Evolutionary conservation across 2,329 filamentous ascomycete species (phyloP), one percentile per base, ranked within the genome.

Genomic region (Pseudophaeomoniella oleicola): DNA sequence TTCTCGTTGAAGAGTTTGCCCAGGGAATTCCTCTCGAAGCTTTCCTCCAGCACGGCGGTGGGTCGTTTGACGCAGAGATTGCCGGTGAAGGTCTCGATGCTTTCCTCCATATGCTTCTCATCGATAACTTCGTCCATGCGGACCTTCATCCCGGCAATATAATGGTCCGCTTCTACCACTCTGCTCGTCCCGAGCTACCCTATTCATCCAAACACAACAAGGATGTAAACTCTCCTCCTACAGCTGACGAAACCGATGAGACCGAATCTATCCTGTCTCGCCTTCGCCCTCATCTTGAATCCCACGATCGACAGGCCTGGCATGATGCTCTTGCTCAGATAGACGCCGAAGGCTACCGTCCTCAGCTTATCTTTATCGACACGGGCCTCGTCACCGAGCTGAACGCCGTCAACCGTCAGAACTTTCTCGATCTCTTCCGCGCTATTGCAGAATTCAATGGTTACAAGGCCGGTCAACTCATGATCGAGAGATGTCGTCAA

Each of bases 101-200:
- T 3, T 98, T 98, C 58, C 62, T 98, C 35, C 84, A 87, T 50
- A 98, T 98, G 90, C 65, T 98, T 12, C 69, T 98, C 10, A 79
- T 98, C 29, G 90, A 98, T 57, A 98, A 98, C 56, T 98, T 98
- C 56, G 79, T 94, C 16, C 90, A 98, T 53, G 88, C 90, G 4
- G 90, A 98, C 54, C 64, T 98, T 18, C 90, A 98, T 54, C 90
- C 90, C 0, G 90, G 90, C 16, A 98, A 98, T 56, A 96, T 98
- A 60, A 96, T 98, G 87, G 88, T 98, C 33, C 85, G 92, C 44
- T 98, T 98, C 63, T 94, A 96, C 59, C 78, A 88, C 50, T 77
- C 87, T 0, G 75, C 77, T 11, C 71, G 78, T 42, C 72, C 88
- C 0, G 73, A 80, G 34, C 60, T 78, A 4, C 55, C 54, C 29